phyloP scores from a whole-genome alignment of 345 rosid species.

The Fremontodendron californicum region DNA sequence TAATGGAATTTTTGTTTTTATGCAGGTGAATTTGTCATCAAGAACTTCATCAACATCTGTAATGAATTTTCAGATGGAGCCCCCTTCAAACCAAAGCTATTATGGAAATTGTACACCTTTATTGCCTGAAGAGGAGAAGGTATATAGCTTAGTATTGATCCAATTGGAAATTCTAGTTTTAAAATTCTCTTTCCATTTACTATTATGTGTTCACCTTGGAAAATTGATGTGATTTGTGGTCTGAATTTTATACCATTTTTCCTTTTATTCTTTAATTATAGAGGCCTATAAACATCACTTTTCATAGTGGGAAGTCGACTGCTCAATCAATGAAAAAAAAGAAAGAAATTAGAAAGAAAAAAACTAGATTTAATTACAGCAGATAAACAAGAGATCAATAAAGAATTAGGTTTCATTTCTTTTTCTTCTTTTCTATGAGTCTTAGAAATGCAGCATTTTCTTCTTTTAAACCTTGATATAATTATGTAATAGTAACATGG shows the following conservation, averaged over 20 bases:
- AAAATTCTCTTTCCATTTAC: neutral
- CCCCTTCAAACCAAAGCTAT: slow-evolving; percentile 77
- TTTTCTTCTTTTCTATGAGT: neutral
- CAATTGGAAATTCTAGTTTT: neutral
- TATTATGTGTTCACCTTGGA: neutral
- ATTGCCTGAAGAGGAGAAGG: slow-evolving; percentile 49
- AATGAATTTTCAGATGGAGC: slow-evolving; percentile 48
- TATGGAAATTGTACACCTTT: slow-evolving; percentile 27
- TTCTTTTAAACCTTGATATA: neutral
- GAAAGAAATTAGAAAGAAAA: too few relatives aligned
- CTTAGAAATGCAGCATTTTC: neutral
- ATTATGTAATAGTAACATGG: neutral
- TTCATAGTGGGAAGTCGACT: neutral
- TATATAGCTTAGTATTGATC: neutral
- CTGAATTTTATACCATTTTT: neutral
- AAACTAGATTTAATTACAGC: neutral
- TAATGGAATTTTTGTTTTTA: slow-evolving; percentile 2
- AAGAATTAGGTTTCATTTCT: neutral
- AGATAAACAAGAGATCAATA: neutral
- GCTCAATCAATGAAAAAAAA: neutral
- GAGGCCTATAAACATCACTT: neutral
- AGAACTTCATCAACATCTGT: slow-evolving; percentile 37
- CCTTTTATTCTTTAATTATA: neutral
- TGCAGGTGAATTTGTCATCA: slow-evolving; percentile 46
- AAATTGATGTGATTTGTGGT: neutral